These are phyloP conservation scores for Psilocybe cyanescens DNA, from an alignment of 768 basidiomycete genomes.

Conservation along the genomic window DNA sequence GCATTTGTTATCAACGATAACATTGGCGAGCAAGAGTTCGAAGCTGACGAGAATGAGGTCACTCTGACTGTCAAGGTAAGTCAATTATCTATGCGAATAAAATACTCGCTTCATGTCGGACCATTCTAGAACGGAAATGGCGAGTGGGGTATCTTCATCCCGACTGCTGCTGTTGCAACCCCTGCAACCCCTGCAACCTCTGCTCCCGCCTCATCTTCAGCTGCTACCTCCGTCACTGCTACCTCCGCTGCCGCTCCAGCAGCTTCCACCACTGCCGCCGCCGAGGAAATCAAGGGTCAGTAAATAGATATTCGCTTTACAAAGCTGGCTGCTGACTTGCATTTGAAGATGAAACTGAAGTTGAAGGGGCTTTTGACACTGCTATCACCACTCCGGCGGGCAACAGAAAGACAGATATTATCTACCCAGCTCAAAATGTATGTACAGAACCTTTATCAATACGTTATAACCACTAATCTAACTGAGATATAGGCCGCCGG, in stretches of 20 bases:
- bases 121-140: slow-evolving; percentile 5
- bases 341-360: slow-evolving; percentile 6
- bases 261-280: neutral
- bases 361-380: slow-evolving; percentile 9
- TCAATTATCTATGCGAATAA: neutral
- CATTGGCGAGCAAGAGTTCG: slow-evolving; percentile 17
- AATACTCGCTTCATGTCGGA: neutral
- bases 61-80: slow-evolving; percentile 14
- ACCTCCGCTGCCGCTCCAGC: neutral
- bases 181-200: neutral
- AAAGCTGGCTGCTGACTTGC: too few relatives aligned
- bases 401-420: slow-evolving; percentile 15
- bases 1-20: slow-evolving; percentile 14
- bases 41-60: slow-evolving; percentile 18
- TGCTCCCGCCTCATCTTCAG: neutral
- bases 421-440: slow-evolving; percentile 1
- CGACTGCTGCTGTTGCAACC: slow-evolving; percentile 6
- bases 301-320: neutral
- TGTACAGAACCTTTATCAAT: too few relatives aligned
- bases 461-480: neutral
- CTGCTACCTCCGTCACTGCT: neutral
- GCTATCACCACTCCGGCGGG: slow-evolving; percentile 15
- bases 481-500: slow-evolving; percentile 8
- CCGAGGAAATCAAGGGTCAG: slow-evolving; percentile 1
- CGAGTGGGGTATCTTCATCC: slow-evolving; percentile 18